Percentiles rank a stretch among this genome's conserved stretches.
These are phyloP conservation scores for Saccharomycopsis schoenii DNA, from an alignment of 805 yeast species.

Conservation along the genomic window DNA sequence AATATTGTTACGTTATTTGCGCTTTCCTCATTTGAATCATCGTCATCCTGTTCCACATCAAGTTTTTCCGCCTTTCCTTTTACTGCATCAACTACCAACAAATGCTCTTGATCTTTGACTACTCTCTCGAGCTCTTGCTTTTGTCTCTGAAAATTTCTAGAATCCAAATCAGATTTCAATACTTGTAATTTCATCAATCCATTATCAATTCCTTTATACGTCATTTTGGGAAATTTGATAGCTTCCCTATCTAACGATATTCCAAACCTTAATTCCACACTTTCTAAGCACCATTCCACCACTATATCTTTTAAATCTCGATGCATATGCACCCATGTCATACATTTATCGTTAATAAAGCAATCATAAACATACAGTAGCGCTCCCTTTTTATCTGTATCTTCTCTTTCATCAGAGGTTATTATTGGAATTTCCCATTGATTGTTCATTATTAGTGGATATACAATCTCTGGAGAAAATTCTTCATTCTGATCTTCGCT, in stretches of 20 bases:
- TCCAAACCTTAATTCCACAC: constrained; percentile 48
- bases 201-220: constrained; percentile 53
- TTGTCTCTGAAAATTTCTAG: constrained; percentile 29
- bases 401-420: constrained; percentile 45
- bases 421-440: constrained; percentile 84
- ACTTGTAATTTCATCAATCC: constrained; percentile 28
- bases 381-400: constrained; percentile 61
- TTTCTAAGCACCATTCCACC: constrained; percentile 77
- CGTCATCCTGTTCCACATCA: constrained; percentile 4
- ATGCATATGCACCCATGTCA: constrained; percentile 51
- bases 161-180: constrained; percentile 34
- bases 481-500: constrained; percentile 21
- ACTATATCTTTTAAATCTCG: constrained; percentile 52
- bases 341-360: constrained; percentile 54
- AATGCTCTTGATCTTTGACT: constrained; percentile 27
- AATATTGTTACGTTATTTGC: constrained; percentile 6
- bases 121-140: constrained; percentile 26
- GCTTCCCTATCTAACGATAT: constrained; percentile 50
- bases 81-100: constrained; percentile 13
- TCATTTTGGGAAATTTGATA: constrained; percentile 59
- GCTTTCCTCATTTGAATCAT: background rate
- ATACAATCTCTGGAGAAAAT: constrained; percentile 49
- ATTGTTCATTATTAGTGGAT: constrained; percentile 54
- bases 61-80: constrained; percentile 6
- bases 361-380: constrained; percentile 68